Percentiles rank a stretch among this genome's conserved stretches.
phyloP scores from a whole-genome alignment of 2,329 filamentous ascomycete species.

The Celoporthe dispersa region DNA sequence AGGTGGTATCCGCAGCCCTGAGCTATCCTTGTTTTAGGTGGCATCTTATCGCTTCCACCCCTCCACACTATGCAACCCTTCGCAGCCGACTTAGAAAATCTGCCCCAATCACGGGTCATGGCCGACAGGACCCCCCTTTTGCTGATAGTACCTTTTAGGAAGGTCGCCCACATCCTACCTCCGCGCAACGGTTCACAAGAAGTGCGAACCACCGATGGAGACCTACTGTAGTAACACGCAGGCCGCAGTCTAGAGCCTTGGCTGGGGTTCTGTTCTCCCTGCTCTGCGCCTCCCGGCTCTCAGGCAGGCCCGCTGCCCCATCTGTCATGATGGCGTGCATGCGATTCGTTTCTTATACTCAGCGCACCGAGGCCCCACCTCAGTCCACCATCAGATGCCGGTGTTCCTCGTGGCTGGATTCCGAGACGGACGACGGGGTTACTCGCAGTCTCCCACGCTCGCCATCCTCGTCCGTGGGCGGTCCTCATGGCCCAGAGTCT shows the following conservation, averaged over 20 bases:
- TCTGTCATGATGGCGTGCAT: constrained; percentile 7
- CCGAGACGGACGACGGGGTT: constrained; percentile 10
- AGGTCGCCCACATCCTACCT: constrained; percentile 6
- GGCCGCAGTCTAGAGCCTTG: neutral
- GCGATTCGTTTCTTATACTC: neutral
- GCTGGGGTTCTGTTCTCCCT: neutral
- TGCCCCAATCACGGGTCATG: constrained; percentile 18
- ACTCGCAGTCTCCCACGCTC: neutral
- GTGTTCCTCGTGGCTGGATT: constrained; percentile 8
- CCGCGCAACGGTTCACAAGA: constrained; percentile 6
- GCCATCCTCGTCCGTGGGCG: neutral
- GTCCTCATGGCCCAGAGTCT: neutral
- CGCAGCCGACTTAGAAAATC: neutral
- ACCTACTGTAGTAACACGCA: neutral
- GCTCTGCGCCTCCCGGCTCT: neutral
- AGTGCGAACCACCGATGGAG: constrained; percentile 10
- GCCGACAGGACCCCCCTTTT: neutral
- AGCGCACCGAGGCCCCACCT: neutral
- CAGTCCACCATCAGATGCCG: constrained; percentile 6
- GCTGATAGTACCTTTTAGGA: constrained; percentile 19
- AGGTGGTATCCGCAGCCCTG: constrained; percentile 2
- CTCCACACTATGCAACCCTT: neutral
- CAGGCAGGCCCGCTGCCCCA: neutral
- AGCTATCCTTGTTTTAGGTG: neutral
- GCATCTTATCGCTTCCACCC: constrained; percentile 8